These are phyloP conservation scores for Termitomyces sp. DNA, from an alignment of 768 basidiomycete genomes.

Conservation along the genomic window DNA sequence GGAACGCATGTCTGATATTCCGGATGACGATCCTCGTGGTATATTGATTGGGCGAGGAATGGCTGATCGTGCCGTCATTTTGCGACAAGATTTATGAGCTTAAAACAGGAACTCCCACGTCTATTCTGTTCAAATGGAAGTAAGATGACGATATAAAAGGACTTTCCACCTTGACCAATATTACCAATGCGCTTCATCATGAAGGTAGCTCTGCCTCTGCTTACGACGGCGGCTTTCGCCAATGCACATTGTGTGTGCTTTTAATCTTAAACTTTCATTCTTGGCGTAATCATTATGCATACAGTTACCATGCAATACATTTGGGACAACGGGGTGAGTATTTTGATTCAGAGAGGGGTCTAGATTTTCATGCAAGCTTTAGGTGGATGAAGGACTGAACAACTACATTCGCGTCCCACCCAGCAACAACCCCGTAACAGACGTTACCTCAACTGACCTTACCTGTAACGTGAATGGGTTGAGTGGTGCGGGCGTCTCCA, in stretches of 20 bases:
- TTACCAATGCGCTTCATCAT: conserved; percentile 15
- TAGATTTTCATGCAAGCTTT: not conserved
- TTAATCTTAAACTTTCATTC: not conserved
- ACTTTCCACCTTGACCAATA: not conserved
- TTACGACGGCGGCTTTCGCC: conserved; percentile 23
- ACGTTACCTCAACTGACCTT: conserved; percentile 45
- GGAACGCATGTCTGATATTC: not conserved
- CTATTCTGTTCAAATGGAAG: not conserved
- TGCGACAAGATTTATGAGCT: not conserved
- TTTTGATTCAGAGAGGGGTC: not conserved
- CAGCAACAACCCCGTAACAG: conserved; percentile 50
- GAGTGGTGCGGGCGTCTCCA: conserved; percentile 29
- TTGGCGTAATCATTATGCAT: not conserved
- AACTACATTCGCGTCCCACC: conserved; percentile 40
- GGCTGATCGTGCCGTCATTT: too few relatives aligned
- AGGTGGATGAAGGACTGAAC: conserved; percentile 43
- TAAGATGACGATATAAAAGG: not conserved
- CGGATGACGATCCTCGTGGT: not conserved
- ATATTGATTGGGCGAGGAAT: not conserved
- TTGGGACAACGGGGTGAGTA: conserved; percentile 40
- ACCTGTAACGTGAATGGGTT: conserved; percentile 49
- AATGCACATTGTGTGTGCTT: conserved; percentile 25
- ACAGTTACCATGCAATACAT: conserved; percentile 47
- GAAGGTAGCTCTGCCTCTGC: conserved; percentile 26
- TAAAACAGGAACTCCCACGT: not conserved